Evolutionary conservation across 2,329 filamentous ascomycete species (phyloP), one percentile per base, ranked within the genome.

Genomic region (Pseudogymnoascus sp.): DNA sequence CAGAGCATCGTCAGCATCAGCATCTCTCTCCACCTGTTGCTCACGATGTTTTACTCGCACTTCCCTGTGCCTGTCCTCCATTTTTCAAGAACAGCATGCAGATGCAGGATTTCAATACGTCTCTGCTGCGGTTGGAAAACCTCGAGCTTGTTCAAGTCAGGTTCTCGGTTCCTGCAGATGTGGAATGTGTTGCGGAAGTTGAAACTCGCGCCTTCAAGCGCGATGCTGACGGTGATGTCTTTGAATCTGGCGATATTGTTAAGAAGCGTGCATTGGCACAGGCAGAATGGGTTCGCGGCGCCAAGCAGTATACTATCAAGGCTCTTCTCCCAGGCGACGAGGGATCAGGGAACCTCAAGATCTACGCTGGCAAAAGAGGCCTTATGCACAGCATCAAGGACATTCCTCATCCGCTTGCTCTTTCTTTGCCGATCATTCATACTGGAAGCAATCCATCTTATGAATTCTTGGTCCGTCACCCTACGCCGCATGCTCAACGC

Each of bases 331-430:
- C 95, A 1, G 89, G 91, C 26, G 93, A 97, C 67, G 93, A 97
- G 75, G 92, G 92, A 10, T 87, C 90, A 41, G 94, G 90, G 41
- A 84, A 88, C 10, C 78, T 99, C 62, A 97, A 95, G 73, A 79
- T 99, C 36, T 99, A 97, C 73, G 93, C 92, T 10, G 94, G 95
- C 63, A 94, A 92, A 74, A 86, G 92, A 65, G 95, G 95, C 0
- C 80, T 99, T 61, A 97, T 97, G 92, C 94, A 97, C 76, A 95
- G 90, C 65, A 93, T 94, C 78, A 94, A 94, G 73, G 90, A 97
- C 72, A 97, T 97, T 61, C 92, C 94, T 6, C 93, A 99, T 71
- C 87, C 92, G 2, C 78, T 99, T 60, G 92, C 93, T 0, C 87
- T 97, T 66, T 86, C 92, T 3, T 76, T 99, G n/a, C 93, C 94